Evolutionary conservation across 441 rosid species (phyloP), one percentile per base, ranked within the genome.

Genomic region (Corymbia citriodora): DNA sequence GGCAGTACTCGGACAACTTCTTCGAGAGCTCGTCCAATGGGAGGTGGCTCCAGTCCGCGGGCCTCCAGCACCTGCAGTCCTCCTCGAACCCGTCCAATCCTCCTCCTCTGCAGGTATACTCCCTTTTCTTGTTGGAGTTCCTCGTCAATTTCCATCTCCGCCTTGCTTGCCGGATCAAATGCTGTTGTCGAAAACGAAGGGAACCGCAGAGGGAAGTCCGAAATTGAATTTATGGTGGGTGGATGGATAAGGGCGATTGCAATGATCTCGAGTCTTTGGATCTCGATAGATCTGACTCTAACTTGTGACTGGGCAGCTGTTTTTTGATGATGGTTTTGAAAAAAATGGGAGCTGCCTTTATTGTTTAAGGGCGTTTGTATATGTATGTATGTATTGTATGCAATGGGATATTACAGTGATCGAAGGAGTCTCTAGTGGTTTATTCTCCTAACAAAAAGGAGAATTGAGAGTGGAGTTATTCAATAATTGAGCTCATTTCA

Each of bases 21-120:
- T 83, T 96, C 89, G 99, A 98, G 36, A 91, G 93, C 91, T 93
- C 97, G 13, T 95, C 99, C 49, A 98, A 96, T 92, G 97, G 96
- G 79, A 91, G 98, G 91, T 98, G 99, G 99, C 97, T 98, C 88
- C 99, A 97, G 91, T 97, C 99, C 11, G 95, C 96, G 57, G 99
- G 99, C 49, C 96, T 98, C 57, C 99, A 96, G 92, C 98, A 98
- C 88, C 96, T 97, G 18, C 98, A 96, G 70, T 92, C 96, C 90
- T 92, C 96, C 90, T 93, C 96, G 87, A 95, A 94, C 89, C 87
- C 87, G 33, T 94, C 95, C 55, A 90, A 95, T 83, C 98, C 94
- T 91, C 98, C 94, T 90, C 91, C 93, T 63, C 96, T 95, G 81
- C 98, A 95, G 97, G 97, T 95, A 82, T 55, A 45, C 68, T 6